Evolutionary conservation across 1,284 basidiomycete species (phyloP), one percentile per base, ranked within the genome.

Genomic region (Malassezia obtusa): DNA sequence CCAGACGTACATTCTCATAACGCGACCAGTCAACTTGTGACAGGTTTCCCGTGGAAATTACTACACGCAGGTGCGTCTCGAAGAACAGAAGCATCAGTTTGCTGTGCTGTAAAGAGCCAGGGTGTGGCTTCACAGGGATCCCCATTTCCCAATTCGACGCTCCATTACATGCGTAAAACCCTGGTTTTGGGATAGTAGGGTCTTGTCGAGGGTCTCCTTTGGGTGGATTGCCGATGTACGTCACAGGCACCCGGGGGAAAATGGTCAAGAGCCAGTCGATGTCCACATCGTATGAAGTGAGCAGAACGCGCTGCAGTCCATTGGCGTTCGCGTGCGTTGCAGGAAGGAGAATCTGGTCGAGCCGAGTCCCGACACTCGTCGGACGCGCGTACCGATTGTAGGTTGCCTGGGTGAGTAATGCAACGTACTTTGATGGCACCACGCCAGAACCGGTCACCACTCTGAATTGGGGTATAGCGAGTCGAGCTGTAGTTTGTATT

Each of bases 41-140:
- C 25, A 73, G 43, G 39, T 73, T 73, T 2, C 66, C 71, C 4
- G 57, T 60, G 1, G 67, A 49, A 7, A 73, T 63, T 17, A 60
- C 54, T 12, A 73, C 52, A 1, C 67, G 54, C 7, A 67, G 22
- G 11, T 59, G 65, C 15, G 50, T 57, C 4, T 47, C 22, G 49
- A 64, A 65, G n/a, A 62, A 64, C 15, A 71, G 50, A 1, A 70
- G 36, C 14, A 68, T 19, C 24, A 71, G 61, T 59, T 73, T 71
- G 51, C 65, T 63, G 35, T 71, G 67, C 52, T 64, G 63, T 32
- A 64, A 22, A 50, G 58, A 60, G 1, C 62, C 60, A 0, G 50
- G 43, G 26, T 64, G 62, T 4, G 64, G 61, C 24, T 58, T 62
- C 30, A 39, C 37, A 1, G 64, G 63, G 2, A 64, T 53, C 32